These are phyloP conservation scores for Leishmania gerbilli DNA, from an alignment of 208 protist genomes.

Conservation along the genomic window DNA sequence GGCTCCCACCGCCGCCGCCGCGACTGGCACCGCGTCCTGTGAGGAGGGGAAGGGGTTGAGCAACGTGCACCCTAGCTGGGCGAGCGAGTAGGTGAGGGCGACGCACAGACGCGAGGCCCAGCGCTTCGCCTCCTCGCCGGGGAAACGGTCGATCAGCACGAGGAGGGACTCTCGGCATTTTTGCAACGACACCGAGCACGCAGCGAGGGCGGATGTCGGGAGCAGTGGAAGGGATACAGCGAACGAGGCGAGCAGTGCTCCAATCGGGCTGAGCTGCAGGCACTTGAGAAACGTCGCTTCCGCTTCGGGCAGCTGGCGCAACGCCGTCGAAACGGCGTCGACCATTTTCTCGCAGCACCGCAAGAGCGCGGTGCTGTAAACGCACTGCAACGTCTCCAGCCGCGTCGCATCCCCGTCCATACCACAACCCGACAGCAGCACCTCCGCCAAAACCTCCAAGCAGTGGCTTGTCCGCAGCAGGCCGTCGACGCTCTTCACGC, in stretches of 20 bases:
- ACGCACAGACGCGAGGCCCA: slow-evolving; percentile 67
- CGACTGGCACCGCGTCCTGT: slow-evolving; percentile 4
- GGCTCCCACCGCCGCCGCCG: not conserved
- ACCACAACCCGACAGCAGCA: slow-evolving; percentile 39
- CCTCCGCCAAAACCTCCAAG: slow-evolving; percentile 85
- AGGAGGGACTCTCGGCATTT: slow-evolving; percentile 70
- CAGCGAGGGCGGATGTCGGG: slow-evolving; percentile 53
- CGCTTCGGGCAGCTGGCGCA: slow-evolving; percentile 50
- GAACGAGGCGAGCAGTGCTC: slow-evolving; percentile 78
- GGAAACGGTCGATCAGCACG: slow-evolving; percentile 45
- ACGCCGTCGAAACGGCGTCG: slow-evolving; percentile 46
- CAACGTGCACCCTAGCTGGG: slow-evolving; percentile 73
- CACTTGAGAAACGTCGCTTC: slow-evolving; percentile 42
- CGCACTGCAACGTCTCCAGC: slow-evolving; percentile 34
- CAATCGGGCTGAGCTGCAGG: slow-evolving; percentile 69
- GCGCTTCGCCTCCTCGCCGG: slow-evolving; percentile 16
- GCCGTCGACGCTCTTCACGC: slow-evolving; percentile 29
- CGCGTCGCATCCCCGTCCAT: slow-evolving; percentile 10
- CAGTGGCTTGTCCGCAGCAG: slow-evolving; percentile 62
- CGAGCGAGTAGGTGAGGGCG: slow-evolving; percentile 74
- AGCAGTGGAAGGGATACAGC: slow-evolving; percentile 77
- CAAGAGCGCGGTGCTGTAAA: slow-evolving; percentile 76
- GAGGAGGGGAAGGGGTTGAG: slow-evolving; percentile 28
- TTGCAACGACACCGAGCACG: slow-evolving; percentile 52
- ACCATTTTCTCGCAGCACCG: slow-evolving; percentile 65